Conservation (phyloP, 2,329 filamentous ascomycete genomes). For the Colletotrichum tamarilloi region DNA sequence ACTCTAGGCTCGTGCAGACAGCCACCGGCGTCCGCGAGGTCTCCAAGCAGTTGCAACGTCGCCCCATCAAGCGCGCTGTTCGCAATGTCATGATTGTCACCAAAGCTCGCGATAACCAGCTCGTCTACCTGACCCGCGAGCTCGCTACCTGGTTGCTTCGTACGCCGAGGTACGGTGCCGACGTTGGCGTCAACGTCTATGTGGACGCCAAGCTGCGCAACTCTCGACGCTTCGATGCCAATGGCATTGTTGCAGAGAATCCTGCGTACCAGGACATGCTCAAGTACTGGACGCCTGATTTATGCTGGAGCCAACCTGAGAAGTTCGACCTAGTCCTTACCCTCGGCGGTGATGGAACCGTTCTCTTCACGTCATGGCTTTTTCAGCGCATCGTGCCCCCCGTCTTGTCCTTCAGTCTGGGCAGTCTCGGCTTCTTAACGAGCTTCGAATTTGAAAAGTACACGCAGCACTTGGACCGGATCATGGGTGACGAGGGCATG, state of each 20-base stretch:
- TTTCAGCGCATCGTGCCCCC: constrained; percentile 90
- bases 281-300: constrained; percentile 94
- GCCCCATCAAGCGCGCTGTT: constrained; percentile 91
- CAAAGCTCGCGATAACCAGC: constrained; percentile 93
- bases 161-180: constrained; percentile 89
- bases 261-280: constrained; percentile 85
- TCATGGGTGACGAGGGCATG: constrained; percentile 97
- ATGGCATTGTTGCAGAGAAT: constrained; percentile 78
- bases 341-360: constrained; percentile 87
- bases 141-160: constrained; percentile 87
- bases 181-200: constrained; percentile 95
- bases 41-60: constrained; percentile 91
- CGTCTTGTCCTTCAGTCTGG: constrained; percentile 85
- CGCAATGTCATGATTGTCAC: constrained; percentile 98
- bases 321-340: constrained; percentile 95
- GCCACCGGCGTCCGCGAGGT: constrained; percentile 95
- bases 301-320: constrained; percentile 94
- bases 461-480: constrained; percentile 84
- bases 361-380: constrained; percentile 91
- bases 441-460: constrained; percentile 90
- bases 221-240: constrained; percentile 87
- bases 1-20: constrained; percentile 93
- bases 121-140: constrained; percentile 90
- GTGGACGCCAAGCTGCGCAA: constrained; percentile 95
- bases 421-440: constrained; percentile 88